These are phyloP conservation scores for thale cress (Arabidopsis thaliana) DNA, from an alignment of 345 rosid genomes.

Conservation along the genomic window DNA sequence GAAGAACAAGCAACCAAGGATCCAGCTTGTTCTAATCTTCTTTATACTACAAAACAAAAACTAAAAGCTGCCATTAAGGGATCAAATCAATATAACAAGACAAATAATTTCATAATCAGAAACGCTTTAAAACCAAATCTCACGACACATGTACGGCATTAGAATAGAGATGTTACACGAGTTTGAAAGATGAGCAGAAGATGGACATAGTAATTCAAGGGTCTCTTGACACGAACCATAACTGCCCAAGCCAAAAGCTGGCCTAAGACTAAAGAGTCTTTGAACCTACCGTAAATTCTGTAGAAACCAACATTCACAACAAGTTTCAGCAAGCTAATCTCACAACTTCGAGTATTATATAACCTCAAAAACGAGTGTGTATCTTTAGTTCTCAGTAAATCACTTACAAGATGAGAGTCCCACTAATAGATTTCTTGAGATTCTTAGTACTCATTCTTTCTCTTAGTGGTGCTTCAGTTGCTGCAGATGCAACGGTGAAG, in stretches of 20 bases:
- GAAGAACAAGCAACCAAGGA: slow-evolving; percentile 27
- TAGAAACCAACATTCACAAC: neutral
- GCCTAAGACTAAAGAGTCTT: slow-evolving; percentile 6
- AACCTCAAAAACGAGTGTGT: slow-evolving; percentile 10
- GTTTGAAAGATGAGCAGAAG: slow-evolving; percentile 20
- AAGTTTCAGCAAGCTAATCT: slow-evolving; percentile 15
- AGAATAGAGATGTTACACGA: slow-evolving; percentile 11
- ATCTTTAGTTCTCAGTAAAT: slow-evolving; percentile 13
- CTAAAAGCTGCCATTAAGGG: slow-evolving; percentile 24
- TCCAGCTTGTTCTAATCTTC: slow-evolving; percentile 29
- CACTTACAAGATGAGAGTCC: slow-evolving; percentile 39
- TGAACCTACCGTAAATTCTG: slow-evolving; percentile 24
- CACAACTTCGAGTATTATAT: slow-evolving; percentile 34
- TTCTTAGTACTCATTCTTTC: slow-evolving; percentile 33
- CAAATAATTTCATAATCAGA: slow-evolving; percentile 27
- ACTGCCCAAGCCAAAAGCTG: slow-evolving; percentile 16
- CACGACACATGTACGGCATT: slow-evolving; percentile 39
- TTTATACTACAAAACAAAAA: slow-evolving; percentile 32
- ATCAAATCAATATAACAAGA: slow-evolving; percentile 12
- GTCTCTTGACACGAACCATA: slow-evolving; percentile 45
- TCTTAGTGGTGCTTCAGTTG: slow-evolving; percentile 25
- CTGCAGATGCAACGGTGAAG: slow-evolving; percentile 25
- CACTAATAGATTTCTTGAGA: slow-evolving; percentile 19
- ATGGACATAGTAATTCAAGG: slow-evolving; percentile 26
- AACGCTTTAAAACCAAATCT: slow-evolving; percentile 18